A percentile compares a stretch with the other conserved stretches of the same genome.
phyloP scores from a whole-genome alignment of 441 rosid genomes.

The Croton setiger region DNA sequence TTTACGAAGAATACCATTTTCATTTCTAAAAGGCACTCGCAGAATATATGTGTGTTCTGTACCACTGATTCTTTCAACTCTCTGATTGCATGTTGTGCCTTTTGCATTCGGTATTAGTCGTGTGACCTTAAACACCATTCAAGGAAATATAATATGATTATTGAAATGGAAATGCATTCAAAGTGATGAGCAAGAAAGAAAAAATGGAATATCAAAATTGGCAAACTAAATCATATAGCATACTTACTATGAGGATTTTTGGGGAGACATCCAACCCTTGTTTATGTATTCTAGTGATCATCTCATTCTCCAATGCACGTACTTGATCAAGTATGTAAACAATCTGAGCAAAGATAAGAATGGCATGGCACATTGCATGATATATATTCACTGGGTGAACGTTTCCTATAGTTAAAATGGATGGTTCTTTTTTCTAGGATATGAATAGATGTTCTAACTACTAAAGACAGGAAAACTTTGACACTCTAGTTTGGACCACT shows the following conservation, averaged over 20 bases:
- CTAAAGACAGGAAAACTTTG: neutral
- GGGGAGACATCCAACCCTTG: slow-evolving; percentile 53
- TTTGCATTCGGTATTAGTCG: slow-evolving; percentile 64
- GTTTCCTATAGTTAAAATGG: neutral
- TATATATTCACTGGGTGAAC: neutral
- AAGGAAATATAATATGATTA: slow-evolving; percentile 4
- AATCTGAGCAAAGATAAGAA: slow-evolving; percentile 28
- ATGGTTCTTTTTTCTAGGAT: neutral
- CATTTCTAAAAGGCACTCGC: slow-evolving; percentile 70
- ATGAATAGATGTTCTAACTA: neutral
- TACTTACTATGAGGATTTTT: slow-evolving; percentile 52
- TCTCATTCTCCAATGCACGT: slow-evolving; percentile 56
- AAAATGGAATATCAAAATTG: neutral
- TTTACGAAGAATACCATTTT: slow-evolving; percentile 53
- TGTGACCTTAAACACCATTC: slow-evolving; percentile 43
- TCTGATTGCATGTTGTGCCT: slow-evolving; percentile 65
- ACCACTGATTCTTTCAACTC: slow-evolving; percentile 59
- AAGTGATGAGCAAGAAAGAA: neutral
- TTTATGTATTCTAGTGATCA: slow-evolving; percentile 47
- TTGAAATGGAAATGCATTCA: neutral
- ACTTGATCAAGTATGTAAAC: slow-evolving; percentile 74
- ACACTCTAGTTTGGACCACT: neutral
- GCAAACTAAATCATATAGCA: slow-evolving; percentile 6
- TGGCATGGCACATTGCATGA: neutral
- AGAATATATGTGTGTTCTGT: slow-evolving; percentile 53